Base-by-base conservation (phyloP, 352 stramenopile genomes). In the Albugo candida region DNA sequence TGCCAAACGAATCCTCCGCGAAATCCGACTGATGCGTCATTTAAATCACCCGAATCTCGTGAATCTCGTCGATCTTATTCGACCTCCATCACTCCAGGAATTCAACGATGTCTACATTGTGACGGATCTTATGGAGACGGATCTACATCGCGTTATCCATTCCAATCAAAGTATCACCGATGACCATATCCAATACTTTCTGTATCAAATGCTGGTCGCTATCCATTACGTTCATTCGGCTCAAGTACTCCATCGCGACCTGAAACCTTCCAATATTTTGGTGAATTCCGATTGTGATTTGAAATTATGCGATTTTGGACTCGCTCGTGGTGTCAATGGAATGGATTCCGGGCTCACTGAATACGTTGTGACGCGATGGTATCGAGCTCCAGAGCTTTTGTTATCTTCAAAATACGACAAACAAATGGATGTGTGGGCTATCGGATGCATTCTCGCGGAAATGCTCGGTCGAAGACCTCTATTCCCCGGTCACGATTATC, bases 301-400 rank as follows among this genome's bases (percentile, higher is more conserved):
- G 37, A 84, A 84, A 49, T 48, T 86, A 20, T 86, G 74, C 48
- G 74, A 86, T 53, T 86, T 86, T 58, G 74, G 74, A 5, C 61
- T 86, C 24, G 74, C 74, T 38, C 67, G 74, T 48, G 73, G 73
- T 40, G 72, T 86, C 14, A 60, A 86, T 34, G 77, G 73, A 4
- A 56, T 83, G 35, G 73, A 85, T 42, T 69, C 67, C n/a, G 67
- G 70, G n/a, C 60, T 92, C 2, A 93, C 81, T 5, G 83, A 94
- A 56, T 93, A 95, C 51, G 83, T 95, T 14, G 83, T 95, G 20
- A 95, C 83, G 35, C 66, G 84, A 20, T 95, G 84, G 84, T 95
- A 95, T 52, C 69, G 84, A 35, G 77, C 87, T 11, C 88, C 88
- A 0, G 88, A 97, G 53, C 59, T 97, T 41, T 54, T 97, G 52